Conservation (phyloP, 306 rosid species). For the Cyamopsis tetragonoloba region DNA sequence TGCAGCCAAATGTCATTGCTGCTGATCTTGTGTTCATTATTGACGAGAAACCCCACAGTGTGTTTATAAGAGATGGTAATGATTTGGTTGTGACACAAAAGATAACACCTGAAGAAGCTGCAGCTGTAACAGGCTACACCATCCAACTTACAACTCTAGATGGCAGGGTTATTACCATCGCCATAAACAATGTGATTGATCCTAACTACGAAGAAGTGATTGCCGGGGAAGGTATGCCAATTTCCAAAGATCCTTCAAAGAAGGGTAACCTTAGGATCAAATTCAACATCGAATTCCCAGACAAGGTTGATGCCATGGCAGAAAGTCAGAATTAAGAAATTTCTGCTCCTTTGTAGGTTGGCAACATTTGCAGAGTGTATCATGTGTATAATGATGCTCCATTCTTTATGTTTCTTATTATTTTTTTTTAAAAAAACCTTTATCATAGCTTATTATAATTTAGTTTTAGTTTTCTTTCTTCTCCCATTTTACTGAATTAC, state of each 20-base stretch:
- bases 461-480: background rate
- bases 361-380: constrained; percentile 8
- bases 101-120: constrained; percentile 64
- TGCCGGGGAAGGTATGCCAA: constrained; percentile 79
- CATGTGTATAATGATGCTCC: constrained; percentile 19
- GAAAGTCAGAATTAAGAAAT: constrained; percentile 53
- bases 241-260: constrained; percentile 69
- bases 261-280: constrained; percentile 80
- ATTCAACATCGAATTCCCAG: constrained; percentile 55
- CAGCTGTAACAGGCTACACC: constrained; percentile 56
- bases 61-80: constrained; percentile 79
- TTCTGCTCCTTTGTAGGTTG: constrained; percentile 25
- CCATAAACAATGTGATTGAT: constrained; percentile 49
- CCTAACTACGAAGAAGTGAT: constrained; percentile 72
- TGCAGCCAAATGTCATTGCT: constrained; percentile 61
- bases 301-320: constrained; percentile 46
- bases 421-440: too few species aligned
- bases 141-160: constrained; percentile 60
- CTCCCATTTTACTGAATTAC: constrained; percentile 5
- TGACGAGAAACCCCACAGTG: constrained; percentile 80
- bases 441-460: too few species aligned
- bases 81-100: constrained; percentile 59
- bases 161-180: constrained; percentile 61
- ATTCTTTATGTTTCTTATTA: too few species aligned
- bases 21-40: constrained; percentile 75